A percentile compares a stretch with the other conserved stretches of the same genome.
Evolutionary conservation across 108 stramenopile genomes (phyloP).

Genomic region (Parietichytrium sp.): DNA sequence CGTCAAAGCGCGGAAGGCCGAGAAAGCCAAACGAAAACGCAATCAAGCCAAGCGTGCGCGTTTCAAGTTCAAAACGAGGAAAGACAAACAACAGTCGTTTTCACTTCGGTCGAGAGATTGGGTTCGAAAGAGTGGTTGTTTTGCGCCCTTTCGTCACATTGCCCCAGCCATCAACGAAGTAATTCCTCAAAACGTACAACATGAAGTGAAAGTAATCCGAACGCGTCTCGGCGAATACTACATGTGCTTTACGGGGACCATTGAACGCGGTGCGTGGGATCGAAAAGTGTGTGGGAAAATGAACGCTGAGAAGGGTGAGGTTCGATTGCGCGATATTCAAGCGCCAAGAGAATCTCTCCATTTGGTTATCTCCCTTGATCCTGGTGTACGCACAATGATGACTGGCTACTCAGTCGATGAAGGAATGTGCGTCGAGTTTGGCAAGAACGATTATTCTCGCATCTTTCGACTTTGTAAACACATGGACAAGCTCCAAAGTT

Average conservation of each 20-base stretch:
- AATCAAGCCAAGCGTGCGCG: too few species aligned
- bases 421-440: background rate
- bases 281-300: too few species aligned
- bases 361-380: background rate
- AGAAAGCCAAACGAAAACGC: background rate
- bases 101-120: background rate
- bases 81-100: background rate
- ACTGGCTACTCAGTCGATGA: background rate
- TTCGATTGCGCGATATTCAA: background rate
- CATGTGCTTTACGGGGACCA: background rate
- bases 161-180: background rate
- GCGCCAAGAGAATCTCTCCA: background rate
- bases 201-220: background rate
- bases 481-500: background rate
- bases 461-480: background rate
- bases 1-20: background rate
- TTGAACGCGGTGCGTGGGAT: background rate
- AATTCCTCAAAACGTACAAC: background rate
- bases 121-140: background rate
- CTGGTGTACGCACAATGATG: background rate
- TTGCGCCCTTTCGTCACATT: background rate
- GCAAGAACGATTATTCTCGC: background rate
- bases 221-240: background rate
- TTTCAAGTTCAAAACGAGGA: background rate
- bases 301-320: too few species aligned